Base-by-base conservation (phyloP, 2,329 filamentous ascomycete species). In the Calcarisporium arbuscula region DNA sequence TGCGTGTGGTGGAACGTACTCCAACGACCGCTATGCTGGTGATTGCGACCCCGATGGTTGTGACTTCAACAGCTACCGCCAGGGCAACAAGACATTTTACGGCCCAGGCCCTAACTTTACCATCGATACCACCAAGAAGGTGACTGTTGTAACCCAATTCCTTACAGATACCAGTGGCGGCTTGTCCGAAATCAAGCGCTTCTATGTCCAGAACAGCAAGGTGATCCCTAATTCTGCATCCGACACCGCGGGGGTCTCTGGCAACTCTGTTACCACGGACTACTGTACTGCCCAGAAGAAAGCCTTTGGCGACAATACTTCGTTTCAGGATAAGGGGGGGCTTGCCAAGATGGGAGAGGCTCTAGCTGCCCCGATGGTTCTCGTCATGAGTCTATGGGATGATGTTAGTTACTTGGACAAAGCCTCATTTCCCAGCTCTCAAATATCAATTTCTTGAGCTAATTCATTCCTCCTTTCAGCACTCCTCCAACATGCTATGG, bases 401-500 rank as follows among this genome's bases (percentile, higher is more conserved):
- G 80, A 85, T 61, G 54, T 57, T 38, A 53, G 54, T 51, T 4
- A 17, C 14, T 8, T 31, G 6, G n/a, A 8, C 16, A 20, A 31
- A 6, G 16, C 16, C 4, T 8, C 9, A 9, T 20, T 10, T 20
- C 12, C 16, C 15, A 18, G 19, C 9, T 17, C 15, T n/a, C 14
- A 31, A 7, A 31, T 16, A 20, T 14, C 10, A 28, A 23, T 15
- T 11, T 3, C 17, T 29, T 11, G 10, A 4, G 15, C 25, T 19
- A 6, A 21, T 19, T 17, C 26, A 11, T 27, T 15, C 7, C 8
- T 18, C 7, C 8, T 18, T 15, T 9, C n/a, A 58, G 56, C 72
- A 83, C 59, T 58, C 72, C 40, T 62, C 73, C 50, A 70, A 80
- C 61, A 85, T 86, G 80, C 71, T 82, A 50, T 86, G 82, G 82